Conservation (phyloP, 768 basidiomycete genomes). For the Infundibulicybe gibba region DNA sequence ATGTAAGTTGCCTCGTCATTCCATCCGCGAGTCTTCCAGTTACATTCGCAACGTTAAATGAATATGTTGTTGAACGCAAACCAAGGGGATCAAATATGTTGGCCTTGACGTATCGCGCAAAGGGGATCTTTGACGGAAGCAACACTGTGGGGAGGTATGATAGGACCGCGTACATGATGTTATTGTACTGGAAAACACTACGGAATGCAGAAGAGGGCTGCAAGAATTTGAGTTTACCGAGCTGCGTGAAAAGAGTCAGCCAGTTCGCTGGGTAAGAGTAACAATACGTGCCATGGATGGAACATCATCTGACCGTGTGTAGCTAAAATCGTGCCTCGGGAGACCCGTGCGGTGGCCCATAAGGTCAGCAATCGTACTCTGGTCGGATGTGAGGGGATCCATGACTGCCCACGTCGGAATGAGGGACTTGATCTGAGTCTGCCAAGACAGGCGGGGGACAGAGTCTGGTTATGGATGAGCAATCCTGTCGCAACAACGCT, state of each 20-base stretch:
- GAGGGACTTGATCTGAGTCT: slow-evolving; percentile 16
- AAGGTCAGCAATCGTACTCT: slow-evolving; percentile 12
- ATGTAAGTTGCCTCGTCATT: slow-evolving; percentile 10
- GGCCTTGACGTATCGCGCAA: too few relatives aligned
- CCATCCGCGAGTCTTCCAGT: slow-evolving; percentile 18
- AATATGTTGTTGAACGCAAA: slow-evolving; percentile 20
- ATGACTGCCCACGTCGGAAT: slow-evolving; percentile 15
- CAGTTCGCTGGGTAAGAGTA: not conserved
- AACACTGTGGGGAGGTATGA: slow-evolving; percentile 13
- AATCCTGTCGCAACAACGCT: slow-evolving; percentile 19
- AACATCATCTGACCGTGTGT: slow-evolving; percentile 4
- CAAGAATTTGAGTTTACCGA: slow-evolving; percentile 16
- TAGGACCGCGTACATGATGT: too few relatives aligned
- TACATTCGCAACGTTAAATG: slow-evolving; percentile 13
- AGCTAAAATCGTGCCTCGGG: slow-evolving; percentile 5
- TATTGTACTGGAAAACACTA: too few relatives aligned
- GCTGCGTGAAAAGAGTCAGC: not conserved
- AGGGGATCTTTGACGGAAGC: slow-evolving; percentile 16
- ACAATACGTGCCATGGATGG: slow-evolving; percentile 1
- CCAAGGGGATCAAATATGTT: too few relatives aligned
- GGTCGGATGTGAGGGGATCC: slow-evolving; percentile 14
- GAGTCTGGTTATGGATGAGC: too few relatives aligned
- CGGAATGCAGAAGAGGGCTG: slow-evolving; percentile 22
- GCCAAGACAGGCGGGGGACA: slow-evolving; percentile 19
- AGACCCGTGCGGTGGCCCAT: slow-evolving; percentile 9